Evolutionary conservation across 225 moss, liverwort and hornwort genomes (phyloP).

Genomic region (Thuidium tamariscinum): DNA sequence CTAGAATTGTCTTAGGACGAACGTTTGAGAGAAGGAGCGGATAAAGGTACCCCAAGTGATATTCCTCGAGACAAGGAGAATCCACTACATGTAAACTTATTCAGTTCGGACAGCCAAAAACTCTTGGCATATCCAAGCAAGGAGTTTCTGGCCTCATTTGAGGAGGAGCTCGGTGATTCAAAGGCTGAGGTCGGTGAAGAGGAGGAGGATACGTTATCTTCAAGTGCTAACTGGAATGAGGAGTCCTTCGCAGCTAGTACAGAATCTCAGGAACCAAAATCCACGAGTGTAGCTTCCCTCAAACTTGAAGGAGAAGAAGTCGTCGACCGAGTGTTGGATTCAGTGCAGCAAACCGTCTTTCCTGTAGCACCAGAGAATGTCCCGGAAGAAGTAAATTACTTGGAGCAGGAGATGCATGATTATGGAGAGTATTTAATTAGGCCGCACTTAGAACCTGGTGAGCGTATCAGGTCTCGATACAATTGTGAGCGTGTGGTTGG

Average conservation of each 20-base stretch:
- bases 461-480: constrained; percentile 68
- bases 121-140: constrained; percentile 24
- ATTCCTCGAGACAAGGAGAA: constrained; percentile 6
- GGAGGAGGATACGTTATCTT: constrained; percentile 33
- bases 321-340: constrained; percentile 25
- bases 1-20: constrained; percentile 4
- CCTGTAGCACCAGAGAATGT: constrained; percentile 14
- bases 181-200: constrained; percentile 36
- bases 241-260: constrained; percentile 6
- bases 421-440: constrained; percentile 85
- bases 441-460: constrained; percentile 80
- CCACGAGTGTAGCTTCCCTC: constrained; percentile 5
- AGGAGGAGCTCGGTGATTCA: constrained; percentile 35
- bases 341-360: constrained; percentile 18
- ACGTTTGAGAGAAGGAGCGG: constrained; percentile 2
- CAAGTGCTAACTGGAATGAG: constrained; percentile 31
- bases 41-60: background rate
- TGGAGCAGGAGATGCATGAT: constrained; percentile 67
- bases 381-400: constrained; percentile 51
- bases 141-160: constrained; percentile 27
- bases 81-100: constrained; percentile 27
- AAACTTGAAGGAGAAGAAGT: constrained; percentile 27
- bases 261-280: constrained; percentile 1
- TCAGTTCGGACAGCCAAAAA: constrained; percentile 32
- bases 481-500: constrained; percentile 94